Evolutionary conservation across 176 grass and related monocot species (phyloP).

Genomic region (Zoysia japonica): DNA sequence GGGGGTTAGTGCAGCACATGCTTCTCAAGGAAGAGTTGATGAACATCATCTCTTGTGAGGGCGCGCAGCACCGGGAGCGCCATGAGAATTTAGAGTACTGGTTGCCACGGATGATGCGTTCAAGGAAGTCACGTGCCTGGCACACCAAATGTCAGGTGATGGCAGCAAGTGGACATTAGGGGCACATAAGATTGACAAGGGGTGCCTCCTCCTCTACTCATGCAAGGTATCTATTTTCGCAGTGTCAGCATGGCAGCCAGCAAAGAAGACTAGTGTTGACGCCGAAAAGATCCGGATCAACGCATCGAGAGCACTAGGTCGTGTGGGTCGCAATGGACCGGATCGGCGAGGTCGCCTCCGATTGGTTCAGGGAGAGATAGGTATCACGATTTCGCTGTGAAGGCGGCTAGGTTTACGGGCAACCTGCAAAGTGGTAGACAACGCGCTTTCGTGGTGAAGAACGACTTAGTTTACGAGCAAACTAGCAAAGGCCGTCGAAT

Average conservation of each 20-base stretch:
- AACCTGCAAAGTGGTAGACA: no score
- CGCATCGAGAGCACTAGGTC: no score
- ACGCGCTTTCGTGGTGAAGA: no score
- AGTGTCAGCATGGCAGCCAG: constrained; percentile 50
- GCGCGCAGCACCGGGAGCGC: constrained; percentile 44
- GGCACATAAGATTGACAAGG: background rate
- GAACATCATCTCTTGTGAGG: constrained; percentile 56
- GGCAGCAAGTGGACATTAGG: constrained; percentile 30
- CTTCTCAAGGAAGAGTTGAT: constrained; percentile 59
- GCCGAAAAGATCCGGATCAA: no score
- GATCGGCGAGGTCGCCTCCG: no score
- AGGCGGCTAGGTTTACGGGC: no score
- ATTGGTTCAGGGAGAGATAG: no score
- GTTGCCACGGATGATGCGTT: constrained; percentile 42
- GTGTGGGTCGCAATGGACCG: no score
- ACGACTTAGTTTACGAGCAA: no score
- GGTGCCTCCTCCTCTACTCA: constrained; percentile 51
- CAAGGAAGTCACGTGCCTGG: constrained; percentile 12
- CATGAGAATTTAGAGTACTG: constrained; percentile 55
- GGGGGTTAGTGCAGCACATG: constrained; percentile 46
- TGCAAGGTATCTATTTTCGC: constrained; percentile 45
- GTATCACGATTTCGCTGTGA: no score
- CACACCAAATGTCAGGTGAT: constrained; percentile 22
- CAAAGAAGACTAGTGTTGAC: background rate
- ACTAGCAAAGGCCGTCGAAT: no score